Evolutionary conservation across 805 yeast genomes (phyloP).

Genomic region (Dipodascus albidus): DNA sequence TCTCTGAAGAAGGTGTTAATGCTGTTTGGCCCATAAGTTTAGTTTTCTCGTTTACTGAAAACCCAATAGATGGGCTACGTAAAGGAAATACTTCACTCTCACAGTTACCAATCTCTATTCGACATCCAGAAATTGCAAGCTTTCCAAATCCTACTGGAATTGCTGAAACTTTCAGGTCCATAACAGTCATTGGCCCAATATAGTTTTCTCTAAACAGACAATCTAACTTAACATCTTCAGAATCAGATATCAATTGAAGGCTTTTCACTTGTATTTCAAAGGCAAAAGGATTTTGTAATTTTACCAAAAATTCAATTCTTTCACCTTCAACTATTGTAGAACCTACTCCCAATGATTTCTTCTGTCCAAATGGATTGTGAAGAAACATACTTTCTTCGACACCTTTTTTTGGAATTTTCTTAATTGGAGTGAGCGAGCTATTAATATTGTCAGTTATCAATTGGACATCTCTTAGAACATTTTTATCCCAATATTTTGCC

Average conservation of each 20-base stretch:
- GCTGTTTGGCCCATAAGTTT: conserved; percentile 17
- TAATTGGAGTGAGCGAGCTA: conserved; percentile 6
- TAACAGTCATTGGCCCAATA: conserved; percentile 19
- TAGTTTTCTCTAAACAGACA: conserved; percentile 13
- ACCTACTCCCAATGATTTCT: conserved; percentile 12
- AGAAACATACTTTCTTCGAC: conserved; percentile 21
- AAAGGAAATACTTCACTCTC: conserved; percentile 28
- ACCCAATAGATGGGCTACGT: conserved; percentile 3
- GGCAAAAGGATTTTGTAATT: conserved; percentile 68
- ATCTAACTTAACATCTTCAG: conserved; percentile 14
- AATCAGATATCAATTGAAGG: conserved; percentile 16
- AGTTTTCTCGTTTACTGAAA: conserved; percentile 17
- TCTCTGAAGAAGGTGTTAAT: conserved; percentile 8
- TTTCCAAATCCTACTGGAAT: conserved; percentile 35
- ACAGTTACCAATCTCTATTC: conserved; percentile 41
- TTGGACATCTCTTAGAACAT: conserved; percentile 40
- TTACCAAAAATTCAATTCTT: conserved; percentile 41
- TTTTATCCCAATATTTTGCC: conserved; percentile 60
- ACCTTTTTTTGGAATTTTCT: neutral
- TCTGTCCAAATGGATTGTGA: conserved; percentile 44
- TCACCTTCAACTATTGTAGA: conserved; percentile 48
- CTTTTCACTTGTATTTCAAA: conserved; percentile 53
- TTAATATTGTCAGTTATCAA: conserved; percentile 11
- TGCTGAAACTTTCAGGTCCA: conserved; percentile 15
- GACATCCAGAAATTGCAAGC: conserved; percentile 39